Base-by-base conservation (phyloP, 768 basidiomycete species). In the Naganishia antarctica region DNA sequence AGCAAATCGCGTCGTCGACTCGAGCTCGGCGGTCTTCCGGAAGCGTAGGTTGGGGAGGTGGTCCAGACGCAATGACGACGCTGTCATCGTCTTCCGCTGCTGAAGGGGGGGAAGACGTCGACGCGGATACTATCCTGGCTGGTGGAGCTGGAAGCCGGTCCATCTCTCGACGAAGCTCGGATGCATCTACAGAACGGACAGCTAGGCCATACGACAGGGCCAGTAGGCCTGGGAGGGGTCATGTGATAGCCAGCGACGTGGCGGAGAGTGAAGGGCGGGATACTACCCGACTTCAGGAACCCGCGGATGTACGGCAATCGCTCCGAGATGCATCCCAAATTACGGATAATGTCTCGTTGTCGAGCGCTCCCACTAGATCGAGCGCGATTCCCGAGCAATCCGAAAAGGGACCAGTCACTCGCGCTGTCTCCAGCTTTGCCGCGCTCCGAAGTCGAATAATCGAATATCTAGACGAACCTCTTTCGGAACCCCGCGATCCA, bases 401-500 rank as follows among this genome's bases (percentile, higher is more conserved):
- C 12, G 37, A 23, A n/a, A 23, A 57, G 2, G 53, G 53, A 16
- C 23, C 53, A n/a, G 34, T 40, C n/a, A 40, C 53, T n/a, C 34
- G 37, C 34, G 53, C 53, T 3, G 34, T 57, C 21, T 57, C 53
- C 7, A 57, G 53, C 34, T 57, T 57, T 26, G 53, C 53, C 8
- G 53, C 53, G 16, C 26, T 57, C 3, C 53, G 53, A 26, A 57
- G 34, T 29, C 32, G 53, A 21, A 41, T 57, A 40, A 40, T 57
- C 37, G 53, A 57, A 26, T 57, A 57, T 16, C 15, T 57, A 21
- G 53, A 57, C 23, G 53, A 57, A 26, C 53, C 53, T 16, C 23
- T 57, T 6, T 57, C 53, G 7, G 53, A 57, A 57, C 53, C 53
- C 6, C 53, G 53, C 5, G 13, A n/a, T 9, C 4, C 50, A 3